Evolutionary conservation across 306 rosid genomes (phyloP), one percentile per base, ranked within the genome.

Genomic region (Rosa rugosa): DNA sequence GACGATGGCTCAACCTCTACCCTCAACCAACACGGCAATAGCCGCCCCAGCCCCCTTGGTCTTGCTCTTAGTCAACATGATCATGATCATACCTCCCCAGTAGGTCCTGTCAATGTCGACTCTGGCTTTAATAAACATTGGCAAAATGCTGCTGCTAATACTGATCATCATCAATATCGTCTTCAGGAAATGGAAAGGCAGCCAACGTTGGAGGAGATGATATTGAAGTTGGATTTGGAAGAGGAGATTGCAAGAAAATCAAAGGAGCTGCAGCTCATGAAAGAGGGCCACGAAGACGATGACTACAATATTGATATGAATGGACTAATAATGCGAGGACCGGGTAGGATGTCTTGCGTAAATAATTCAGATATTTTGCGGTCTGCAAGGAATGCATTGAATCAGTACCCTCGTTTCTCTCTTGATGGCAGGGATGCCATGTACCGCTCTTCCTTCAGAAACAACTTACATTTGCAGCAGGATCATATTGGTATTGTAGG

Each of bases 371-470:
- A 92, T 54, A 92, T 95, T 73, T 73, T 95, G 56, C 82, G 96
- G 75, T 92, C 97, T 23, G 97, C 99, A 20, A 83, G 96, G 71
- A 93, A 92, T 42, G 99, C 99, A 12, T 80, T 95, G 87, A 92
- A 88, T 83, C 97, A 95, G 79, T 92, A 95, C 66, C 99, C 99
- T 4, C 80, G 99, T 69, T 95, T 95, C 83, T 95, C 99, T 2
- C 95, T 95, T 0, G 99, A 95, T 65, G 99, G 99, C 17, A 92
- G 92, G 84, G 98, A 91, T 74, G 90, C 96, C 18, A 92, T 92
- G 98, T 88, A 95, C 64, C 79, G 96, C 5, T 95, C 97, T 56
- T 87, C 95, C 45, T 91, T 92, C 72, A 90, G 90, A 12, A 85
- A 77, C 80, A 85, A 60, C 79, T 27, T 80, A 27, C 42, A 64